Evolutionary conservation across 768 basidiomycete species (phyloP).

Genomic region (Psilocybe tampanensis): DNA sequence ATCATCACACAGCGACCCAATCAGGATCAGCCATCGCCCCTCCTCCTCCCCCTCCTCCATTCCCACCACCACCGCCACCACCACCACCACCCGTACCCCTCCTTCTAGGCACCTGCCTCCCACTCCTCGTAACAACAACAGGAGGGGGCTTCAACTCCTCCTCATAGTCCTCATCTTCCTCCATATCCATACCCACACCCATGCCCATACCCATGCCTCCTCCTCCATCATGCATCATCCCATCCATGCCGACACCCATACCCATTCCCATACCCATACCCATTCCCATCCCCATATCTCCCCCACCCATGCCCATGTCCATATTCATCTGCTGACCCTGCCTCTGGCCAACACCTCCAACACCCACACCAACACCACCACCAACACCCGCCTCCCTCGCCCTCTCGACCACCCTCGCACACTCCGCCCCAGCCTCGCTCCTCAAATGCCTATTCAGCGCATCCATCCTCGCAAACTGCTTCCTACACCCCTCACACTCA

Average conservation of each 20-base stretch:
- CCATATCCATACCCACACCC: not conserved
- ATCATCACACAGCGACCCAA: not conserved
- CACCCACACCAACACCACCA: not conserved
- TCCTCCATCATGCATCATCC: too few relatives aligned
- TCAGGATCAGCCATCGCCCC: constrained; percentile 12
- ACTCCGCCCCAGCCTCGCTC: constrained; percentile 33
- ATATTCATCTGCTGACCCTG: not conserved
- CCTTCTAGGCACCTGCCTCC: constrained; percentile 7
- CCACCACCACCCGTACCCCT: constrained; percentile 7
- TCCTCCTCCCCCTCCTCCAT: constrained; percentile 14
- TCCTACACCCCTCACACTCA: constrained; percentile 89
- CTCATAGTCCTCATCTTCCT: constrained; percentile 7
- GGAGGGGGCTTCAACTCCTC: not conserved
- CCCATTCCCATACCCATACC: too few relatives aligned
- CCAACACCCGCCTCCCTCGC: constrained; percentile 12
- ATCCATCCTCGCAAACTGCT: constrained; percentile 94
- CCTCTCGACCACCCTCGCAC: constrained; percentile 26
- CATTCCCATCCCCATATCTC: not conserved
- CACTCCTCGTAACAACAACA: constrained; percentile 12
- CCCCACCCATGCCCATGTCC: not conserved
- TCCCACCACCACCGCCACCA: not conserved
- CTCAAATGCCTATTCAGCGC: constrained; percentile 83
- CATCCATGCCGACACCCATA: not conserved
- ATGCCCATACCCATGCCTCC: too few relatives aligned
- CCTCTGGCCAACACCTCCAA: not conserved